Evolutionary conservation across 2,329 filamentous ascomycete species (phyloP).

Genomic region (Fusarium verticillioides): DNA sequence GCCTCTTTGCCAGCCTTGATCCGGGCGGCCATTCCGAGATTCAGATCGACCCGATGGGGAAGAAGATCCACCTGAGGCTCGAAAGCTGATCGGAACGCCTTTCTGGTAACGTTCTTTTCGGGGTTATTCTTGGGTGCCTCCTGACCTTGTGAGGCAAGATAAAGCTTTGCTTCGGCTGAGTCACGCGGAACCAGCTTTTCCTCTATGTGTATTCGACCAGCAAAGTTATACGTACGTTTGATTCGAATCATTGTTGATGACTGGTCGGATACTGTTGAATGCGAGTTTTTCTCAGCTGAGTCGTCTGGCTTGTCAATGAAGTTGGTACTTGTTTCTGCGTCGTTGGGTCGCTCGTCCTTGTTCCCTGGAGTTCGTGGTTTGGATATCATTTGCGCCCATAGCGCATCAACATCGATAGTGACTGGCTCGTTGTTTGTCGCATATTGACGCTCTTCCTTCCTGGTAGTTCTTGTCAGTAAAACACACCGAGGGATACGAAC

Average conservation of each 20-base stretch:
- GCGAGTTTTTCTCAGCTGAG: conserved; percentile 8
- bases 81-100: conserved; percentile 70
- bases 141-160: conserved; percentile 63
- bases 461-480: conserved; percentile 43
- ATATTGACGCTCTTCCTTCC: conserved; percentile 67
- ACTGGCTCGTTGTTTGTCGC: conserved; percentile 66
- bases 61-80: conserved; percentile 64
- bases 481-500: not conserved
- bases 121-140: conserved; percentile 44
- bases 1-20: conserved; percentile 60
- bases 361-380: conserved; percentile 43
- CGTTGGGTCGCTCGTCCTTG: conserved; percentile 13
- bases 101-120: conserved; percentile 60
- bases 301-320: conserved; percentile 8
- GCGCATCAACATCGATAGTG: conserved; percentile 76
- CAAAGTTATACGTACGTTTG: conserved; percentile 79
- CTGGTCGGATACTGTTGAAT: conserved; percentile 28
- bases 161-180: conserved; percentile 74
- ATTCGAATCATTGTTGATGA: conserved; percentile 66
- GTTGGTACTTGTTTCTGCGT: not conserved
- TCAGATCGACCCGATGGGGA: conserved; percentile 64
- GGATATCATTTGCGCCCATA: conserved; percentile 75
- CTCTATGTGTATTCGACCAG: conserved; percentile 76
- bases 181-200: conserved; percentile 74
- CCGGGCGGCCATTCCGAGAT: conserved; percentile 64